Base-by-base conservation (phyloP, 2,329 filamentous ascomycete genomes). In the Apiospora aurea region DNA sequence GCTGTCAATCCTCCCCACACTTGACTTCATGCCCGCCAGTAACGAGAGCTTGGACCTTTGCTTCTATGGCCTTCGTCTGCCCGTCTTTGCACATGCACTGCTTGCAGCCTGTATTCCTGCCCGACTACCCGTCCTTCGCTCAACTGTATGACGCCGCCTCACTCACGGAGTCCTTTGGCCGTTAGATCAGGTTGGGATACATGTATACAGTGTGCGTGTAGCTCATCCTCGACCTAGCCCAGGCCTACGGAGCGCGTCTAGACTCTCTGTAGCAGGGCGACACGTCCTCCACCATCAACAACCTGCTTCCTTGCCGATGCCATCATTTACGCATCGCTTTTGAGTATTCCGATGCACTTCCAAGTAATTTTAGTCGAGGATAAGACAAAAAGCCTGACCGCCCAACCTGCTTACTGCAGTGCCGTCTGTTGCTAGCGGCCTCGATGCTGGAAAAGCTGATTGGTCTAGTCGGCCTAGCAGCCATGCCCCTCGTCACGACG, bases 41-140 rank as follows among this genome's bases (percentile, higher is more conserved):
- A 7, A 64, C n/a, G 29, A n/a, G 18, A 64, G 57, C 57, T 64
- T 64, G 34, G 57, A 34, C 57, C 57, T n/a, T 41, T 38, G 8
- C 41, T 41, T 34, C 57, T 34, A 38, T 41, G 13, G 14, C 57
- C 34, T 61, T 34, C 26, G 53, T 21, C 26, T 29, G 26, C n/a
- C n/a, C n/a, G n/a, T 29, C 53, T 34, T 61, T 61, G 53, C 53
- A 61, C 53, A 41, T n/a, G 57, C 34, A n/a, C 34, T 38, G 29
- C 18, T 41, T 64, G 57, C 57, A 64, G 26, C 16, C 53, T 64
- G 57, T 64, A 64, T 64, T 64, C 34, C 57, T 64, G 57, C 57
- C 57, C 34, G 57, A 64, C 57, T 64, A 47, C 10, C 7, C 21
- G 18, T 34, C 1, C 29, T 21, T 61, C 16, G 4, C 53, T 18